Conservation (phyloP, 352 stramenopile genomes). For the Blastocystis sp. region DNA sequence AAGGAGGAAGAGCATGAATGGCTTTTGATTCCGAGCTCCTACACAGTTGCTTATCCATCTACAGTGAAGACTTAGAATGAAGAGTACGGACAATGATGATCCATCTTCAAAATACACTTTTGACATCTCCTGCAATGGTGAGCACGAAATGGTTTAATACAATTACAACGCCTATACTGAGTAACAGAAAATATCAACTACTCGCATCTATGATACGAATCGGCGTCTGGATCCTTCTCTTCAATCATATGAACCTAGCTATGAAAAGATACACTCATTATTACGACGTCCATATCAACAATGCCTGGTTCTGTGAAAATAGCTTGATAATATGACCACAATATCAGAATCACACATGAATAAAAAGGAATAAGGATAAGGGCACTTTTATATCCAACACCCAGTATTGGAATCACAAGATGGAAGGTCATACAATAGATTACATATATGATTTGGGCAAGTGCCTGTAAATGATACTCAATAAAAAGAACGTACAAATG, state of each 20-base stretch:
- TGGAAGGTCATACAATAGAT: constrained; percentile 60
- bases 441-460: constrained; percentile 44
- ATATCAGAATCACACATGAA: constrained; percentile 3
- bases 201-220: constrained; percentile 16
- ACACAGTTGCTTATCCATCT: constrained; percentile 68
- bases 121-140: constrained; percentile 71
- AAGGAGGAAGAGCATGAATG: constrained; percentile 62
- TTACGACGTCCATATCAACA: constrained; percentile 20
- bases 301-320: constrained; percentile 29
- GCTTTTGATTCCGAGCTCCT: constrained; percentile 56
- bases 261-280: background rate
- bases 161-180: constrained; percentile 69
- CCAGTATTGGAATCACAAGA: constrained; percentile 32
- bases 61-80: background rate
- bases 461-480: background rate
- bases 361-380: constrained; percentile 42
- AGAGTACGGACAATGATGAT: constrained; percentile 71
- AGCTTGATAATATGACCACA: constrained; percentile 23
- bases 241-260: constrained; percentile 11
- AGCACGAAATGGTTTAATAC: constrained; percentile 70
- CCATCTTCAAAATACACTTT: constrained; percentile 71
- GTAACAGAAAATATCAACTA: background rate
- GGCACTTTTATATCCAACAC: background rate
- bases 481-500: background rate
- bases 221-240: background rate